Conservation (phyloP, 176 grass and related monocot genomes). For the Bromus sterilis region DNA sequence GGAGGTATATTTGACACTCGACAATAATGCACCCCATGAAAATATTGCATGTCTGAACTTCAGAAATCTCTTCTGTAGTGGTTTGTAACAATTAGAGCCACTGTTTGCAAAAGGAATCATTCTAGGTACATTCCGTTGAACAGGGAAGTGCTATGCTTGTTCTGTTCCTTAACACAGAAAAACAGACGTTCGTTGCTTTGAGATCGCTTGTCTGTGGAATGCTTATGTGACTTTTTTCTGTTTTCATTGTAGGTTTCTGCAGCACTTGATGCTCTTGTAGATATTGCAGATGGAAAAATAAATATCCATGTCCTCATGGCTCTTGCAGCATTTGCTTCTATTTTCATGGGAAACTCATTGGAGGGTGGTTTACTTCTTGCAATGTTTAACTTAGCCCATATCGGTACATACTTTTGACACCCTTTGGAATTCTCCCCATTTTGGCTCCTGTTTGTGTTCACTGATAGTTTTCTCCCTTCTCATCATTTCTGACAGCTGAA, state of each 20-base stretch:
- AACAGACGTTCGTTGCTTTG: neutral
- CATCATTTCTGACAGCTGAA: slow-evolving; percentile 56
- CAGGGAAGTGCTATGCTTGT: neutral
- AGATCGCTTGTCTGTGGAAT: neutral
- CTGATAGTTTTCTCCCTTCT: neutral
- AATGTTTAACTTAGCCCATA: slow-evolving; percentile 98
- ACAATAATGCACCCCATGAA: neutral
- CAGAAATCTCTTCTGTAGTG: neutral
- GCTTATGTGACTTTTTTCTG: slow-evolving; percentile 9
- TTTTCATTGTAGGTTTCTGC: slow-evolving; percentile 62
- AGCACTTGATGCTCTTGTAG: slow-evolving; percentile 89
- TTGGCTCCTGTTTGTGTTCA: neutral
- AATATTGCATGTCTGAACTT: neutral
- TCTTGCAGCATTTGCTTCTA: slow-evolving; percentile 93
- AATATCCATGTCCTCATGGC: slow-evolving; percentile 99
- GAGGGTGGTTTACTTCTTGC: slow-evolving; percentile 97
- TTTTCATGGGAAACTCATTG: slow-evolving; percentile 97
- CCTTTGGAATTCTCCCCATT: neutral
- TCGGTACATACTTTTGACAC: slow-evolving; percentile 47
- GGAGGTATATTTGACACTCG: neutral
- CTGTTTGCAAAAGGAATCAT: neutral
- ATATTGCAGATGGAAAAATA: slow-evolving; percentile 84
- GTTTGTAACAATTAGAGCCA: neutral
- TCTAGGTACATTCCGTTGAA: neutral
- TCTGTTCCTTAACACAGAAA: neutral